These are phyloP conservation scores for Osmozyma mogii DNA, from an alignment of 805 yeast genomes.

Conservation along the genomic window DNA sequence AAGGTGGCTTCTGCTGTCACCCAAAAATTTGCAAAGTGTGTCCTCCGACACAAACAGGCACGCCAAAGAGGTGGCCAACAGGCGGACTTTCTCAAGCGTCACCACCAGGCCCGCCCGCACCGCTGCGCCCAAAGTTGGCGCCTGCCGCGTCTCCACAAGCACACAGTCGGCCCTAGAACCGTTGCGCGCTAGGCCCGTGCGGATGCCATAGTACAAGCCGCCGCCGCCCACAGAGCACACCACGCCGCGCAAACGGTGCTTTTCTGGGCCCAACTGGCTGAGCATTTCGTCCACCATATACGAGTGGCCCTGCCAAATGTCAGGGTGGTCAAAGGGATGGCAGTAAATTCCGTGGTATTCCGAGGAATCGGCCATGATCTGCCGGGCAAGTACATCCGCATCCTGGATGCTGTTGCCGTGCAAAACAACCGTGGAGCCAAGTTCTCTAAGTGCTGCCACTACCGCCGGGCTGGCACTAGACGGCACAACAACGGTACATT, in stretches of 20 bases:
- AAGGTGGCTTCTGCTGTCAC: slow-evolving; percentile 24
- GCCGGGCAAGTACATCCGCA: slow-evolving; percentile 39
- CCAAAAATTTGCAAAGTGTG: too few relatives aligned
- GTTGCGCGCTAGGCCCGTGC: slow-evolving; percentile 29
- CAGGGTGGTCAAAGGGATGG: slow-evolving; percentile 46
- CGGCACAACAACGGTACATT: slow-evolving; percentile 62
- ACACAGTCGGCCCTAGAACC: slow-evolving; percentile 21
- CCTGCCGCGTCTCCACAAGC: slow-evolving; percentile 55
- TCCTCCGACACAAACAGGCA: slow-evolving; percentile 47
- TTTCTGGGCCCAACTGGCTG: slow-evolving; percentile 16
- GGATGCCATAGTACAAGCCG: slow-evolving; percentile 47
- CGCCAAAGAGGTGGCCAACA: slow-evolving; percentile 61
- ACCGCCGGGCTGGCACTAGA: slow-evolving; percentile 38
- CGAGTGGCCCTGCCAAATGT: slow-evolving; percentile 51
- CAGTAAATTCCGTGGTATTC: slow-evolving; percentile 36
- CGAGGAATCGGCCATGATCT: slow-evolving; percentile 14
- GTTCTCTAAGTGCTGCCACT: slow-evolving; percentile 33
- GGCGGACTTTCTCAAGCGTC: slow-evolving; percentile 35
- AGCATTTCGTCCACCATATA: slow-evolving; percentile 39
- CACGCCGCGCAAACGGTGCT: slow-evolving; percentile 30
- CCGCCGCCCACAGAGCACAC: slow-evolving; percentile 55
- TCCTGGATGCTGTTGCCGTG: slow-evolving; percentile 42
- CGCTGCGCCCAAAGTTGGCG: slow-evolving; percentile 49
- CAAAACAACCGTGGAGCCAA: slow-evolving; percentile 45
- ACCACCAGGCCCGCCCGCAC: slow-evolving; percentile 39